Conservation (phyloP, 2,329 filamentous ascomycete genomes). For the Amylocarpus encephaloides region DNA sequence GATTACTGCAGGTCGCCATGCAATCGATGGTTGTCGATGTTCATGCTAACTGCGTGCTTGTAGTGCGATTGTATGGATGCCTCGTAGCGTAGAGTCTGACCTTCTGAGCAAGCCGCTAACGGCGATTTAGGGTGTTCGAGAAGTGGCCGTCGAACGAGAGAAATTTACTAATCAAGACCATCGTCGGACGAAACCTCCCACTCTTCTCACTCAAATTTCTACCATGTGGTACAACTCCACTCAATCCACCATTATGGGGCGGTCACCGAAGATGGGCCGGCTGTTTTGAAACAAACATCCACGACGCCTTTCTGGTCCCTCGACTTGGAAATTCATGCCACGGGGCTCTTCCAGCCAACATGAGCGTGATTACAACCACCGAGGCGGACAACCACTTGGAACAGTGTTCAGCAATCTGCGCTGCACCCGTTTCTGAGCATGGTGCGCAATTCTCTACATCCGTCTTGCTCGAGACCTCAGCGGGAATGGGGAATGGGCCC, state of each 20-base stretch:
- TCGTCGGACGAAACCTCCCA: neutral
- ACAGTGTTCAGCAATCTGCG: too few species aligned
- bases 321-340: too few species aligned
- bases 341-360: too few species aligned
- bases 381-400: too few species aligned
- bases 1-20: slow-evolving; percentile 35
- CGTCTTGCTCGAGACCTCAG: too few species aligned
- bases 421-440: too few species aligned
- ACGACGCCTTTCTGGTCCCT: too few species aligned
- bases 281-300: too few species aligned
- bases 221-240: neutral
- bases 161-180: slow-evolving; percentile 22
- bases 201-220: slow-evolving; percentile 4
- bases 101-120: slow-evolving; percentile 12
- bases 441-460: too few species aligned
- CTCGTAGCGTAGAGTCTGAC: neutral
- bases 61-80: slow-evolving; percentile 31
- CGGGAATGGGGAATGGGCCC: too few species aligned
- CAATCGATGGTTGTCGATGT: slow-evolving; percentile 25
- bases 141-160: slow-evolving; percentile 24
- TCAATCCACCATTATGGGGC: neutral
- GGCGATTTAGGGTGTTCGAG: slow-evolving; percentile 20
- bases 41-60: slow-evolving; percentile 14
- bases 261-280: too few species aligned
- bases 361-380: too few species aligned